Base-by-base conservation (phyloP, 768 basidiomycete species). In the Tulasnella sp. region DNA sequence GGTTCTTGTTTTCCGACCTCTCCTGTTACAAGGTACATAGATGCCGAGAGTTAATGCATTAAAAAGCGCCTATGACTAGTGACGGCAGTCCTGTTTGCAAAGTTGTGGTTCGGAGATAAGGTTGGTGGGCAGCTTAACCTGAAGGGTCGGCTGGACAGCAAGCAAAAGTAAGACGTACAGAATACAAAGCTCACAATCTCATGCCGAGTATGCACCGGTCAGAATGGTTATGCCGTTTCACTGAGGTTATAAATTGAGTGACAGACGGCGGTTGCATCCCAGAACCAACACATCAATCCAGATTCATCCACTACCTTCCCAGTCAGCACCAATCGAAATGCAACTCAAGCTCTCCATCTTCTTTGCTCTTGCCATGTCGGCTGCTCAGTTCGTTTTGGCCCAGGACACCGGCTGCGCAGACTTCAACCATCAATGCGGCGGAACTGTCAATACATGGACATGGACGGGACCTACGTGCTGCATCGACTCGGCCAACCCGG, bases 291-390 rank as follows among this genome's bases (percentile, higher is more conserved):
- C 58, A 60, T 9, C 58, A 60, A n/a, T 14, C 31, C n/a, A 60
- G 31, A 60, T 60, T 8, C n/a, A 8, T 60, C 31, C 31, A 12
- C n/a, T 24, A 60, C 16, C 46, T 28, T 9, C n/a, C 16, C 12
- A 58, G 54, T 58, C n/a, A 31, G 37, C 14, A 54, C 50, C 50
- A 54, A 16, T 8, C 24, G 50, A 7, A 60, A 60, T 60, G 58
- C 58, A 60, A 31, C 58, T 60, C 58, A 60, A 60, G n/a, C 58
- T 60, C 31, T 60, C 58, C 58, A 60, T 60, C n/a, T 60, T 60
- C 58, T n/a, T 60, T 16, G 14, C 58, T 60, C n/a, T 60, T 16
- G 58, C n/a, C 58, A 60, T 60, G n/a, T n/a, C 58, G 24, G 7
- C 58, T 28, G n/a, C 31, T 11, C 24, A 60, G n/a, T 16, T 46